Base-by-base conservation (phyloP, 2,329 filamentous ascomycete genomes). In the Neospermospora avenae region DNA sequence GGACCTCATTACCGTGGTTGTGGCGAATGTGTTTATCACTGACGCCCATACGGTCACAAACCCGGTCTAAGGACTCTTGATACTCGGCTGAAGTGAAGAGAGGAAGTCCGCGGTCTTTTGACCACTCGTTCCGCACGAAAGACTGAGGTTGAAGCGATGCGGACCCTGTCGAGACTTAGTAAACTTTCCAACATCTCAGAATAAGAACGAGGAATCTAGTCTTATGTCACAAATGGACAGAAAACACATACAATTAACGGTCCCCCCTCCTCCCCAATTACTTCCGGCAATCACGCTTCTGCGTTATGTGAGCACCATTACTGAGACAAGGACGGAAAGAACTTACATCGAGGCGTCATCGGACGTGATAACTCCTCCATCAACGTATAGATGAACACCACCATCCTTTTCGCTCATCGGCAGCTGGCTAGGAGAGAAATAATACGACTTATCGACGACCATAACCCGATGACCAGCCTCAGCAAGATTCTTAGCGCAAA, bases 201-300 rank as follows among this genome's bases (percentile, higher is more conserved):
- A 31, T 5, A 6, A 31, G 28, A 5, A 31, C 28, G 11, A 31
- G 28, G 28, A 5, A 31, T 31, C 11, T 31, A 10, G 28, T 31
- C 11, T 5, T 6, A 31, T 5, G 11, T 5, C 11, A 6, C 28
- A 31, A 31, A 31, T 31, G 28, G 28, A 5, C 6, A 31, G 28
- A 31, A 10, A 31, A 31, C 28, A 31, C 28, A 5, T 31, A 31
- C 92, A 97, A 74, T 97, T 97, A 68, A 96, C 76, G 0, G 90
- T 91, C 5, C 92, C 92, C 58, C 93, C 93, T 44, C 93, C 93
- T 31, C 93, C 93, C 84, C 89, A 96, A 34, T 84, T 84, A 58
- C 84, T 83, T 1, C 90, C 93, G 0, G 88, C 84, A 2, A 90
- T 72, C 13, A 93, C 74, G 16, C 77, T 57, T 48, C 58, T 60